Base-by-base conservation (phyloP, 2,329 filamentous ascomycete species). In the Dactylellina drechsleri region DNA sequence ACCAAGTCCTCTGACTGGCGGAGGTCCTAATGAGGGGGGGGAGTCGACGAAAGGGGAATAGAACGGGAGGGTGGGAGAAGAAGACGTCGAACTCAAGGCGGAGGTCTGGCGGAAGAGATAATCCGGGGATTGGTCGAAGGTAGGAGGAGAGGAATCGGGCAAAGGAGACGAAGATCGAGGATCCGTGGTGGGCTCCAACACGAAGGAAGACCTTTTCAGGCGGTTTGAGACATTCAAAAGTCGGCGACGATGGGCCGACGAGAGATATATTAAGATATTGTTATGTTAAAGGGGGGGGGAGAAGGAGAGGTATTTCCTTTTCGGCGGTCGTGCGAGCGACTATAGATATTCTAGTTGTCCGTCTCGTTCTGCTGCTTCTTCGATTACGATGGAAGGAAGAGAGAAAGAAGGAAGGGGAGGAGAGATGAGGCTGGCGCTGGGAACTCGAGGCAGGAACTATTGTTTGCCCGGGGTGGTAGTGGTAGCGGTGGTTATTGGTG, bases 161-260 rank as follows among this genome's bases (percentile, higher is more conserved):
- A 75, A 68, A 65, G 71, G 64, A 68, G 71, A 75, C 18, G 71
- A 45, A 54, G 71, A 60, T 53, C 53, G 71, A 59, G 71, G 68
- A 75, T 75, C 71, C 58, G 71, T 75, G 57, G 64, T 68, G 26
- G 71, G 64, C 71, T 75, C 71, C 71, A 75, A 68, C 56, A 68
- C 71, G 71, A 68, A 60, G 31, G 31, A 36, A 49, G 57, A 57
- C 66, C 50, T 75, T 36, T 36, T 36, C 10, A 64, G 40, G 49
- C 28, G 58, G 57, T 26, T 41, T 23, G 31, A 56, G 64, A 75
- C 75, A 65, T 76, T 74, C 57, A 56, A 71, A 52, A 61, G 74
- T 62, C 66, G 66, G 61, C 61, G 40, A 49, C 50, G 57, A 61
- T 20, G 41, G 7, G 18, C 47, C 23, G 28, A 15, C 45, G 31